A percentile compares a stretch with the other conserved stretches of the same genome.
Conservation (phyloP, 2,329 filamentous ascomycete genomes). For the Diaporthe aspalathi region DNA sequence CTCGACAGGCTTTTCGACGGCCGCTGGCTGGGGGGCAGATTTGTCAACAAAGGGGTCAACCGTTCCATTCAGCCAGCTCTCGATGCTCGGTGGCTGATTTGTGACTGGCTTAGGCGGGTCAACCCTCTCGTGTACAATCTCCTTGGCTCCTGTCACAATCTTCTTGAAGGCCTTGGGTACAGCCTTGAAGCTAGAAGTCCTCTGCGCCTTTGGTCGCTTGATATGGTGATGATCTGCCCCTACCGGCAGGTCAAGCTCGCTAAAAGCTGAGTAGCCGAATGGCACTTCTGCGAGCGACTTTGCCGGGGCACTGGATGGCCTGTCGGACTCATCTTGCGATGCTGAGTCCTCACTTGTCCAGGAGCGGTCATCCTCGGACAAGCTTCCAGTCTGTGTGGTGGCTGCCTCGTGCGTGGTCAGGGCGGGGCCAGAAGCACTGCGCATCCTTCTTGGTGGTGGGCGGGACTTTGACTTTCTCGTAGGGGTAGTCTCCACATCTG, state of each 20-base stretch:
- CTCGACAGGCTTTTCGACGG: slow-evolving; percentile 44
- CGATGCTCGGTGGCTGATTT: slow-evolving; percentile 72
- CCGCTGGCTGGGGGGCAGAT: slow-evolving; percentile 46
- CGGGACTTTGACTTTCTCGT: slow-evolving; percentile 40
- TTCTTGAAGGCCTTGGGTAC: slow-evolving; percentile 74
- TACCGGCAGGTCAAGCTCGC: slow-evolving; percentile 68
- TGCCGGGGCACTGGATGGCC: slow-evolving; percentile 56
- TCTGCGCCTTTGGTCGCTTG: slow-evolving; percentile 58
- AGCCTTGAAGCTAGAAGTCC: slow-evolving; percentile 68
- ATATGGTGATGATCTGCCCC: slow-evolving; percentile 58
- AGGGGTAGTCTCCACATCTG: slow-evolving; percentile 44
- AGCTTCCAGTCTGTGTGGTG: slow-evolving; percentile 47
- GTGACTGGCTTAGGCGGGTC: slow-evolving; percentile 64
- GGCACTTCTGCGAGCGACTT: slow-evolving; percentile 72
- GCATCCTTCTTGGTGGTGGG: slow-evolving; percentile 19
- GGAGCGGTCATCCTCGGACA: slow-evolving; percentile 48
- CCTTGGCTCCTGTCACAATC: slow-evolving; percentile 72
- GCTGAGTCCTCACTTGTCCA: slow-evolving; percentile 45
- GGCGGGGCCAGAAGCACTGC: slow-evolving; percentile 34
- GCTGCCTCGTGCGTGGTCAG: slow-evolving; percentile 44
- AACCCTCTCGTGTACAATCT: slow-evolving; percentile 71
- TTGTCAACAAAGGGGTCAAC: slow-evolving; percentile 71
- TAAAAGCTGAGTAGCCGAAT: slow-evolving; percentile 75
- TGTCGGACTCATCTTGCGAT: slow-evolving; percentile 46
- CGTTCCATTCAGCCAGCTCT: slow-evolving; percentile 73